Percentiles rank a stretch among this genome's conserved stretches.
phyloP scores from a whole-genome alignment of 2,329 filamentous ascomycete genomes.

The Fusarium temperatum region DNA sequence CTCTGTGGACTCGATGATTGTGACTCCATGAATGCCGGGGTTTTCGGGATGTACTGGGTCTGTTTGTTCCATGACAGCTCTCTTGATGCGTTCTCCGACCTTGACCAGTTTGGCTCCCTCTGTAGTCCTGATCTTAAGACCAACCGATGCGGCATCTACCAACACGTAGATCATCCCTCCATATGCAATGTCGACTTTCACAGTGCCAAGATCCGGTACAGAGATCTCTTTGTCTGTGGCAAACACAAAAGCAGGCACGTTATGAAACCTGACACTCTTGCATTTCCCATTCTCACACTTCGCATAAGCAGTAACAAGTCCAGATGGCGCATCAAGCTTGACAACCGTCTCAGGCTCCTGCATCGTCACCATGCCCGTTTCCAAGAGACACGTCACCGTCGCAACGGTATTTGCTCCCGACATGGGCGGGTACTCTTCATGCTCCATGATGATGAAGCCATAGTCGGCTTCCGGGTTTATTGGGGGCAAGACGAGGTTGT shows the following conservation, averaged over 20 bases:
- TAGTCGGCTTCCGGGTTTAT: constrained; percentile 30
- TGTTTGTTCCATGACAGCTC: constrained; percentile 16
- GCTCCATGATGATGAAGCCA: constrained; percentile 37
- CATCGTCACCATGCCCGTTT: constrained; percentile 32
- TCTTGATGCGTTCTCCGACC: constrained; percentile 27
- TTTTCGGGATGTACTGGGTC: constrained; percentile 21
- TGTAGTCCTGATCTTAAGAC: constrained; percentile 15
- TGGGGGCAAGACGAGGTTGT: constrained; percentile 22
- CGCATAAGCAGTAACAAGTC: constrained; percentile 20
- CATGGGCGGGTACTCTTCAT: constrained; percentile 33
- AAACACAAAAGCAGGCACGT: constrained; percentile 34
- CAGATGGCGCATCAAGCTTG: constrained; percentile 26
- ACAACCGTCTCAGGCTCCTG: constrained; percentile 26
- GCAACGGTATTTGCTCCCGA: constrained; percentile 30
- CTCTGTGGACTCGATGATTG: constrained; percentile 28
- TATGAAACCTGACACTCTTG: constrained; percentile 28
- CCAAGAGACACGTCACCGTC: constrained; percentile 15
- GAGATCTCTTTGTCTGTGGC: constrained; percentile 13
- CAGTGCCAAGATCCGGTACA: constrained; percentile 3
- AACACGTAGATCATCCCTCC: constrained; percentile 35
- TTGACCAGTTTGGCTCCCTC: constrained; percentile 20
- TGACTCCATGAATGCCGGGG: constrained; percentile 18
- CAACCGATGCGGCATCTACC: constrained; percentile 20
- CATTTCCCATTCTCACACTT: constrained; percentile 32
- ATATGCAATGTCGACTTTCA: constrained; percentile 28